phyloP scores from a whole-genome alignment of 257 asterid genomes.

The Solanum microdontum region DNA sequence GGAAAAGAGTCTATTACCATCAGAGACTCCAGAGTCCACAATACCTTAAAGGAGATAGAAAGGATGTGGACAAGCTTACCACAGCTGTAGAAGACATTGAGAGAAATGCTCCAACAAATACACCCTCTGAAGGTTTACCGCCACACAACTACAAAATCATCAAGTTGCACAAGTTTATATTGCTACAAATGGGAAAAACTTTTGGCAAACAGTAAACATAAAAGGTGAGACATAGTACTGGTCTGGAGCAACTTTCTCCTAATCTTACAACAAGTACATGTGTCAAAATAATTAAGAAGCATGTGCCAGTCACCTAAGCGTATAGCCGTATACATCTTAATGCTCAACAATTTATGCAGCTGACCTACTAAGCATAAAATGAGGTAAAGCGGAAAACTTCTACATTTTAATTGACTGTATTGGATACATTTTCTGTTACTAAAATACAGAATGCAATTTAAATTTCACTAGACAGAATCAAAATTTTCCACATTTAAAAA shows the following conservation, averaged over 20 bases:
- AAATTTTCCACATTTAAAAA: not conserved
- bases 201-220: not conserved
- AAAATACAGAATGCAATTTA: not conserved
- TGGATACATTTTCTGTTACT: not conserved
- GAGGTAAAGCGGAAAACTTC: not conserved
- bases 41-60: not conserved
- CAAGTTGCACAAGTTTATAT: conserved; percentile 4
- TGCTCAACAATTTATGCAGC: not conserved
- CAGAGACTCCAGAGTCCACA: not conserved
- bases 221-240: not conserved
- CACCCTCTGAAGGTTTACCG: conserved; percentile 90
- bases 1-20: not conserved
- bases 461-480: not conserved
- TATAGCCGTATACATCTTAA: not conserved
- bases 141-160: conserved; percentile 74
- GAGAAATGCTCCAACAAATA: conserved; percentile 88
- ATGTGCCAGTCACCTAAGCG: not conserved
- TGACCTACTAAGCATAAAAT: not conserved
- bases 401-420: not conserved
- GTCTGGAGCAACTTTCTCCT: not conserved
- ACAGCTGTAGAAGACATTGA: conserved; percentile 99
- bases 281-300: not conserved
- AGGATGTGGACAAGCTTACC: conserved; percentile 33
- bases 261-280: not conserved
- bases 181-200: not conserved